A percentile compares a stretch with the other conserved stretches of the same genome.
phyloP scores from a whole-genome alignment of 345 rosid genomes.

The Eucalyptus polybractea region DNA sequence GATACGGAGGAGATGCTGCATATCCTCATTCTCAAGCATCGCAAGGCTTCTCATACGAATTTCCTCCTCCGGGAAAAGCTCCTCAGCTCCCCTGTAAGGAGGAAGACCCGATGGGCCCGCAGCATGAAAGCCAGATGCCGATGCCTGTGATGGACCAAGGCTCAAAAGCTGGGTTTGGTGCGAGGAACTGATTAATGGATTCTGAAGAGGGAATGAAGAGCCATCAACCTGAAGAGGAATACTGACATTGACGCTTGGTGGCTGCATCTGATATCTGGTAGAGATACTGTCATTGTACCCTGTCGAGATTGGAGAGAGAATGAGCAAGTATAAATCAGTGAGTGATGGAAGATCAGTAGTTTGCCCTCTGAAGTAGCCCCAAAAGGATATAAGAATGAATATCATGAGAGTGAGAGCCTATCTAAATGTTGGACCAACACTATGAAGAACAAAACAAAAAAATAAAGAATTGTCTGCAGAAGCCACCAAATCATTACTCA shows the following conservation, averaged over 20 bases:
- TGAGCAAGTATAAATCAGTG: neutral
- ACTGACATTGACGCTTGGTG: constrained; percentile 31
- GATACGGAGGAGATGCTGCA: constrained; percentile 75
- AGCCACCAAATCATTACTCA: neutral
- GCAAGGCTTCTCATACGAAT: constrained; percentile 70
- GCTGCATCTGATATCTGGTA: constrained; percentile 26
- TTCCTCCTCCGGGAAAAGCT: constrained; percentile 73
- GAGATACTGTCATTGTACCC: constrained; percentile 39
- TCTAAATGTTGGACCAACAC: neutral
- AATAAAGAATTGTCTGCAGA: neutral
- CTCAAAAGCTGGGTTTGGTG: constrained; percentile 26
- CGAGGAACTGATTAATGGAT: constrained; percentile 7
- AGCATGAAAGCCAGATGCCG: constrained; percentile 22
- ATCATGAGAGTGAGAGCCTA: neutral
- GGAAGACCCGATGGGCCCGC: constrained; percentile 23
- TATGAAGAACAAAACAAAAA: neutral
- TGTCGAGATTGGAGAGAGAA: neutral
- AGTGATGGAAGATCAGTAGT: neutral
- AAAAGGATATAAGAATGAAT: neutral
- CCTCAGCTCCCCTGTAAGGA: constrained; percentile 34
- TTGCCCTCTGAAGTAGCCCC: neutral
- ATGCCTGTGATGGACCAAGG: constrained; percentile 18
- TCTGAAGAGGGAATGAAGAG: constrained; percentile 36
- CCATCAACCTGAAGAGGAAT: constrained; percentile 35
- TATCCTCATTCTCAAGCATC: constrained; percentile 86